Conservation (phyloP, 192 early-diverging fungal genomes). For the Linderina pennispora region DNA sequence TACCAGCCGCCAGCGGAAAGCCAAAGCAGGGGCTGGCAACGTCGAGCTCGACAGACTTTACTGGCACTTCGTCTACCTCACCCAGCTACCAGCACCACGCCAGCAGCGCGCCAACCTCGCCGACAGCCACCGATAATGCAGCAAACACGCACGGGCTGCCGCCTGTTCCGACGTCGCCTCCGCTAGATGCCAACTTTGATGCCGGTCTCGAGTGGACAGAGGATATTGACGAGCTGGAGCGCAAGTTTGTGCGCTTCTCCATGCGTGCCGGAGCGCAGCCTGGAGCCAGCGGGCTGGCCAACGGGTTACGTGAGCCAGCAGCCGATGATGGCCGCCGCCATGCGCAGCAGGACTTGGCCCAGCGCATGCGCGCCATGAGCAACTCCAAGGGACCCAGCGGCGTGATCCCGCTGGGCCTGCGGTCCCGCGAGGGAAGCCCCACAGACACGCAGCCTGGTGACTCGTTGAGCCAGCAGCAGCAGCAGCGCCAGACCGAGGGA, state of each 20-base stretch:
- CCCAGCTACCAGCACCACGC: background rate
- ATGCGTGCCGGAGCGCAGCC: constrained; percentile 19
- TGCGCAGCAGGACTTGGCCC: background rate
- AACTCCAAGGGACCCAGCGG: constrained; percentile 14
- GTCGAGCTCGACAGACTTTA: background rate
- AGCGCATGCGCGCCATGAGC: constrained; percentile 29
- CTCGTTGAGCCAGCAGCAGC: background rate
- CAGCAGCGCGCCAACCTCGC: constrained; percentile 13
- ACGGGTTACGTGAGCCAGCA: too few relatives aligned
- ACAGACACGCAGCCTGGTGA: background rate
- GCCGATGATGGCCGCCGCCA: too few relatives aligned
- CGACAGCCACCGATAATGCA: background rate
- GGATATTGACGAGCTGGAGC: constrained; percentile 33
- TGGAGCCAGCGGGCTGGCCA: constrained; percentile 1
- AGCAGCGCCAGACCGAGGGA: background rate
- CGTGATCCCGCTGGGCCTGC: constrained; percentile 39
- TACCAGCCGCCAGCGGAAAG: background rate
- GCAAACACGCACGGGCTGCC: background rate
- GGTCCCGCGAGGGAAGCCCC: constrained; percentile 9
- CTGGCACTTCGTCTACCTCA: constrained; percentile 1
- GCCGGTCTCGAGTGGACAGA: constrained; percentile 37
- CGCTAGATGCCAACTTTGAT: constrained; percentile 13
- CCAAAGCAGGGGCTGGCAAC: too few relatives aligned
- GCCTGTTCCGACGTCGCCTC: constrained; percentile 1
- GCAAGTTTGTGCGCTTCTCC: constrained; percentile 40